Percentiles rank a stretch among this genome's conserved stretches.
phyloP scores from a whole-genome alignment of 75 land plant genomes.

The Picea sitchensis region DNA sequence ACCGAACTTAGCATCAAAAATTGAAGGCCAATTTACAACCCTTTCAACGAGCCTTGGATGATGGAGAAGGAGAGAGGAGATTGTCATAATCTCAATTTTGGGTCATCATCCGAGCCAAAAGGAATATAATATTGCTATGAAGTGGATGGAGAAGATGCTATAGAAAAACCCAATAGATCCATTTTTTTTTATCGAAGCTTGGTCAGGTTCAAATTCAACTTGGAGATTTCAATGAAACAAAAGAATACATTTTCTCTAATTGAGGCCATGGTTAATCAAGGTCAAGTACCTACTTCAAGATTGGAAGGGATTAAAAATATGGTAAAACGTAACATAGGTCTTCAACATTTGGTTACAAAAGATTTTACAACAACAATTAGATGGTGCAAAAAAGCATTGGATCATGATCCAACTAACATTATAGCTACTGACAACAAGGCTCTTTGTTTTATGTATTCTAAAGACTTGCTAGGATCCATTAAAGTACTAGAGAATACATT shows the following conservation, averaged over 20 bases:
- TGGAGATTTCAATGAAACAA: slow-evolving; percentile 77
- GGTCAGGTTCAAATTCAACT: slow-evolving; percentile 82
- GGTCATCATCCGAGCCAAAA: slow-evolving; percentile 59
- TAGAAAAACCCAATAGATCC: slow-evolving; percentile 38
- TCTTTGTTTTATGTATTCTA: slow-evolving; percentile 92
- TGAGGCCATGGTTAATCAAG: slow-evolving; percentile 26
- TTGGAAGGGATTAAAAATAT: slow-evolving; percentile 46
- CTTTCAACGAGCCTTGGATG: neutral
- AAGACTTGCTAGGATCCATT: slow-evolving; percentile 60
- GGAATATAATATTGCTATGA: slow-evolving; percentile 60
- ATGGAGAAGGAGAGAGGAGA: slow-evolving; percentile 66
- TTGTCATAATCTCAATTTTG: slow-evolving; percentile 46
- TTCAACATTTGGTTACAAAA: slow-evolving; percentile 68
- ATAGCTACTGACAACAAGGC: slow-evolving; percentile 91
- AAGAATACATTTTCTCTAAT: slow-evolving; percentile 37
- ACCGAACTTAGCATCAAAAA: neutral
- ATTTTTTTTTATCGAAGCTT: slow-evolving; percentile 57
- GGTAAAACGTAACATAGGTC: slow-evolving; percentile 64
- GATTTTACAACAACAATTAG: slow-evolving; percentile 73
- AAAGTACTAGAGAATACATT: slow-evolving; percentile 73
- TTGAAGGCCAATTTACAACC: neutral
- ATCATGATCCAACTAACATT: slow-evolving; percentile 62
- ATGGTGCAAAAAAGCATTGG: slow-evolving; percentile 81
- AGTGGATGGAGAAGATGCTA: slow-evolving; percentile 48
- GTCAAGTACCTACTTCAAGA: neutral